Conservation (phyloP, 257 asterid genomes). For the Oldenlandia corymbosa region DNA sequence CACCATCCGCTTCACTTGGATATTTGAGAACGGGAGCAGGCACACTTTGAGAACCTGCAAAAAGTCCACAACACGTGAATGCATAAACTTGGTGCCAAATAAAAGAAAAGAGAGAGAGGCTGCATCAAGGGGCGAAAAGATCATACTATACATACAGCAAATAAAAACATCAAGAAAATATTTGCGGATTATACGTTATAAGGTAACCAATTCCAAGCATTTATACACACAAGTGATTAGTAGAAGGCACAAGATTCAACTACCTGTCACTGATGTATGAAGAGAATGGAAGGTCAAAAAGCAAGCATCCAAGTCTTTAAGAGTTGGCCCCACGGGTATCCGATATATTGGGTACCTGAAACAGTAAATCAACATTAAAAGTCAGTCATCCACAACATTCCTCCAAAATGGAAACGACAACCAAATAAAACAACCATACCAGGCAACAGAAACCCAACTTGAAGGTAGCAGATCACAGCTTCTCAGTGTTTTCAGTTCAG, state of each 20-base stretch:
- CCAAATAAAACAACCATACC: constrained; percentile 35
- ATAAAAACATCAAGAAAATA: not conserved
- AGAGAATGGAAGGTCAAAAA: constrained; percentile 91
- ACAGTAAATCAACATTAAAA: constrained; percentile 1
- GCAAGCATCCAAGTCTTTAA: constrained; percentile 84
- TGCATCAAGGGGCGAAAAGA: not conserved
- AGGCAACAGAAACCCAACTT: constrained; percentile 97
- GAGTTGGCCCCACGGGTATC: constrained; percentile 89
- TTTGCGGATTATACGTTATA: not conserved
- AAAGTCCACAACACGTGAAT: not conserved
- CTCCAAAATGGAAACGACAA: not conserved
- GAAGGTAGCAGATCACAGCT: constrained; percentile 81
- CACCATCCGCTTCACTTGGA: constrained; percentile 46
- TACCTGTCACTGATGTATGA: constrained; percentile 72
- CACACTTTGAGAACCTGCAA: constrained; percentile 51
- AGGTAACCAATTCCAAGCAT: not conserved
- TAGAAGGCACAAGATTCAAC: constrained; percentile 2
- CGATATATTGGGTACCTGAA: constrained; percentile 95
- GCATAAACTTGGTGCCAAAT: constrained; percentile 7
- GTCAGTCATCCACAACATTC: not conserved
- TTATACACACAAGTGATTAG: not conserved
- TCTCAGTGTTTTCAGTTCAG: constrained; percentile 67
- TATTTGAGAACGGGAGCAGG: constrained; percentile 36
- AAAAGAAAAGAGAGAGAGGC: not conserved
- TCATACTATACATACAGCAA: not conserved